phyloP scores from a whole-genome alignment of 495 filamentous ascomycete genomes.

The Penicillium psychrofluorescens region DNA sequence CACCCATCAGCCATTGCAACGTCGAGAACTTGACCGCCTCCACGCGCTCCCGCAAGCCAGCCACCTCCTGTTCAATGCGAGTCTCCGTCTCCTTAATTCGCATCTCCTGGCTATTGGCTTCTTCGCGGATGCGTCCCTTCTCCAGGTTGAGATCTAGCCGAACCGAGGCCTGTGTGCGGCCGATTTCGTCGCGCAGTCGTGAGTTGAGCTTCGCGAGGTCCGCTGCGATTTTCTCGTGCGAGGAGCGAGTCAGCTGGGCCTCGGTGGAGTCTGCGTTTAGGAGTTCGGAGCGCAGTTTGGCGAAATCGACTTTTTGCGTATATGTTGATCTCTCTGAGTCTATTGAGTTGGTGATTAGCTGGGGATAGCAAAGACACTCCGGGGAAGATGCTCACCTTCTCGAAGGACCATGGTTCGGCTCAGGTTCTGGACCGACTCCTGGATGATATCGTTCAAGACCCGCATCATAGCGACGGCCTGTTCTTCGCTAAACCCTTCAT shows the following conservation, averaged over 20 bases:
- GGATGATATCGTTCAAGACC: constrained; percentile 92
- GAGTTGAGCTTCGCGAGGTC: constrained; percentile 89
- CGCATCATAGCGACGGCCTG: constrained; percentile 97
- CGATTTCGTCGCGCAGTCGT: constrained; percentile 85
- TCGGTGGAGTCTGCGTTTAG: constrained; percentile 87
- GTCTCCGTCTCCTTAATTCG: constrained; percentile 99
- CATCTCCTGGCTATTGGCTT: constrained; percentile 93
- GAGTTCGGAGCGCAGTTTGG: constrained; percentile 94
- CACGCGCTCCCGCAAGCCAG: constrained; percentile 79
- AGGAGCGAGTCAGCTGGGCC: constrained; percentile 74
- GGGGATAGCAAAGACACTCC: too few relatives aligned
- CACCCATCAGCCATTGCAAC: constrained; percentile 96
- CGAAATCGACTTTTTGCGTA: constrained; percentile 98
- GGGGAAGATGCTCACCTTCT: constrained; percentile 48
- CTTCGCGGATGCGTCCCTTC: constrained; percentile 93
- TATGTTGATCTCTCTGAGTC: constrained; percentile 68
- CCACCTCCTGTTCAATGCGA: constrained; percentile 96
- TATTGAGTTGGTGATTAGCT: constrained; percentile 6
- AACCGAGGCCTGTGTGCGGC: constrained; percentile 85
- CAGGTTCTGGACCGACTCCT: constrained; percentile 96
- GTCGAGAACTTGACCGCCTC: constrained; percentile 98
- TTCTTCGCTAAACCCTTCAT: constrained; percentile 91
- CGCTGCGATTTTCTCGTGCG: constrained; percentile 87
- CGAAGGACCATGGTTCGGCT: constrained; percentile 98
- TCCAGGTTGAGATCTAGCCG: constrained; percentile 91